Conservation (phyloP, 2,329 filamentous ascomycete genomes). For the Alternaria hordeiaustralica region DNA sequence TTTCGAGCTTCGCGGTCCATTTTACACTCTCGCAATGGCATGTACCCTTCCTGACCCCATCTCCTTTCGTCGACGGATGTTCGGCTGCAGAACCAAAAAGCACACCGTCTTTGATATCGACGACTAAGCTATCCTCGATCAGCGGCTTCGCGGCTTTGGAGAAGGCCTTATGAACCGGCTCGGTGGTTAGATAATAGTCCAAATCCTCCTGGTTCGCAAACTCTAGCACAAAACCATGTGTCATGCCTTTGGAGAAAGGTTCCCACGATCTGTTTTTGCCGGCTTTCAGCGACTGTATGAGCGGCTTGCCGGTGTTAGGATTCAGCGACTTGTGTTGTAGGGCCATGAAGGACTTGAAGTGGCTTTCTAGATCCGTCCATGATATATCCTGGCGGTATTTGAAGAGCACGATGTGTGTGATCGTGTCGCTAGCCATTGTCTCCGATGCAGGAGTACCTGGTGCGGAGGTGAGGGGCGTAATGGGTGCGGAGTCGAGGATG, state of each 20-base stretch:
- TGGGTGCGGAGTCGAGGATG: slow-evolving; percentile 7
- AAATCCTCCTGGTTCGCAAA: slow-evolving; percentile 44
- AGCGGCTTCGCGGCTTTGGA: slow-evolving; percentile 33
- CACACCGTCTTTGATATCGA: slow-evolving; percentile 44
- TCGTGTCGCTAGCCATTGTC: slow-evolving; percentile 11
- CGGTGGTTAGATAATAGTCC: slow-evolving; percentile 42
- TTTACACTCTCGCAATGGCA: slow-evolving; percentile 43
- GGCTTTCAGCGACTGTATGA: slow-evolving; percentile 41
- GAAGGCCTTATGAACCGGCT: slow-evolving; percentile 42
- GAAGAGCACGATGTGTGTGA: slow-evolving; percentile 47
- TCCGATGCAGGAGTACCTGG: slow-evolving; percentile 2
- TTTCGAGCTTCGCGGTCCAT: slow-evolving; percentile 34
- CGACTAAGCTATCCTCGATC: slow-evolving; percentile 42
- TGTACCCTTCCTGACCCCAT: slow-evolving; percentile 25
- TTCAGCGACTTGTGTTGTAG: slow-evolving; percentile 34
- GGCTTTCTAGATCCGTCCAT: slow-evolving; percentile 40
- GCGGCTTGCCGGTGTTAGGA: slow-evolving; percentile 33
- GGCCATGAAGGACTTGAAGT: slow-evolving; percentile 40
- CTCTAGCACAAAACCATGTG: slow-evolving; percentile 45
- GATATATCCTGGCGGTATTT: slow-evolving; percentile 41
- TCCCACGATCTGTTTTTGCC: slow-evolving; percentile 47
- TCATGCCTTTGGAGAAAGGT: slow-evolving; percentile 41
- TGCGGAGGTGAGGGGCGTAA: not conserved
- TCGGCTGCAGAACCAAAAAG: slow-evolving; percentile 37
- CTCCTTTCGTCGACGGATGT: slow-evolving; percentile 19